Evolutionary conservation across 192 early-diverging fungal species (phyloP), one percentile per base, ranked within the genome.

Genomic region (Rhizoclosmatium globosum): DNA sequence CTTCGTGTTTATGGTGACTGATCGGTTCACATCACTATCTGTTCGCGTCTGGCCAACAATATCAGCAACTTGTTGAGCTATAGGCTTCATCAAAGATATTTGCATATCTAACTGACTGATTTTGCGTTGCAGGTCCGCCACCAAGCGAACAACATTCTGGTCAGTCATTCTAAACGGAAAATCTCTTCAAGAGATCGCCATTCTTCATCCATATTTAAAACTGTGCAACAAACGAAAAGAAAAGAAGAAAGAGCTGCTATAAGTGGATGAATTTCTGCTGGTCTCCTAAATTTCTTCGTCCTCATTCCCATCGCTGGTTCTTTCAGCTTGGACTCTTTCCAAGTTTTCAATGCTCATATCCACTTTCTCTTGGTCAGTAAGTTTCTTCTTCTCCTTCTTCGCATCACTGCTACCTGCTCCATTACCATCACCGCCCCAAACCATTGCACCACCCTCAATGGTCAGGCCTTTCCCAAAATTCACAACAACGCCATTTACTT

Each of bases 361-460:
- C 17, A 57, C 73, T 64, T 74, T 74, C 44, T 74, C 73, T 21
- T 60, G 59, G 38, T 74, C 59, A 42, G 38, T 74, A 19, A 74
- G 60, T 42, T 60, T 41, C 45, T 74, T 74, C 45, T 74, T 74
- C 45, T 74, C 73, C 56, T 74, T 74, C 38, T 74, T 64, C 47
- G 41, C 48, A 41, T 59, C 56, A 57, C 31, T 44, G 6, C 44
- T 44, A 47, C 70, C 42, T 2, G 47, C 44, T 3, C 48, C 70
- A 71, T 47, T 58, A 45, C 56, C 44, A n/a, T 74, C 73, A 23
- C 73, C 73, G 9, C 73, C 73, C 73, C 73, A 74, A n/a, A 74
- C 44, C 19, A 74, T 74, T 15, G 15, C 73, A 21, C 39, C 60
- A 7, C 73, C 59, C 45, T 74, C 73, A 74, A 74, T 74, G 2